Percentiles rank a stretch among this genome's conserved stretches.
These are phyloP conservation scores for Phytophthora brassicae DNA, from an alignment of 352 stramenopile species.

Conservation along the genomic window DNA sequence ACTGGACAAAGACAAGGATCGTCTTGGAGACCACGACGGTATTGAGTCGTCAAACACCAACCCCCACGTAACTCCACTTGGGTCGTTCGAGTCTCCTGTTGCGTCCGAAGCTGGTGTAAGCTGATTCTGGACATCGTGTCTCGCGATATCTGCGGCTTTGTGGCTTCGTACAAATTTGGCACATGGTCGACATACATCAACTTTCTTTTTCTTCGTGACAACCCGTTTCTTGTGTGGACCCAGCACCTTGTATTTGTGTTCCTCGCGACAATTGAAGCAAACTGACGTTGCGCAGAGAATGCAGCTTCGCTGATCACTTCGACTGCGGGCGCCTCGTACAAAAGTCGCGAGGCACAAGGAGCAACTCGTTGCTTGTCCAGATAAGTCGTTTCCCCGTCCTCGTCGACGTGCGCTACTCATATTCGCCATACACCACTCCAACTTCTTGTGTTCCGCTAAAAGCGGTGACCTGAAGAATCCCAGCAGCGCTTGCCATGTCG, in stretches of 20 bases:
- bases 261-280: slow-evolving; percentile 30
- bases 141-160: slow-evolving; percentile 26
- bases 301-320: slow-evolving; percentile 26
- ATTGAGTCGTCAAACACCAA: slow-evolving; percentile 26
- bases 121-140: slow-evolving; percentile 12
- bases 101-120: slow-evolving; percentile 28
- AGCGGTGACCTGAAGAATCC: slow-evolving; percentile 28
- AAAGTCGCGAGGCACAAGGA: slow-evolving; percentile 23
- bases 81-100: slow-evolving; percentile 13
- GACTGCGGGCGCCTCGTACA: slow-evolving; percentile 22
- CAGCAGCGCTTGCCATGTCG: slow-evolving; percentile 30
- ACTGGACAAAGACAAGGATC: slow-evolving; percentile 33
- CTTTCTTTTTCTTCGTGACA: slow-evolving; percentile 20
- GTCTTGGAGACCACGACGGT: slow-evolving; percentile 29
- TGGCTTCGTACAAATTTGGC: slow-evolving; percentile 29
- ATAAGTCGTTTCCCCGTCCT: slow-evolving; percentile 18
- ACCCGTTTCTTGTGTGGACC: slow-evolving; percentile 23
- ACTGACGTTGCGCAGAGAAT: slow-evolving; percentile 30
- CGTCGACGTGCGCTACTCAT: slow-evolving; percentile 25
- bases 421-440: slow-evolving; percentile 38
- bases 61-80: slow-evolving; percentile 23
- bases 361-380: slow-evolving; percentile 21
- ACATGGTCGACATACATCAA: slow-evolving; percentile 28
- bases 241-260: slow-evolving; percentile 23
- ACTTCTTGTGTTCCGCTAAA: slow-evolving; percentile 34